Evolutionary conservation across 371 early-diverging fungal genomes (phyloP), one percentile per base, ranked within the genome.

Genomic region (Caulochytrium protostelioides): DNA sequence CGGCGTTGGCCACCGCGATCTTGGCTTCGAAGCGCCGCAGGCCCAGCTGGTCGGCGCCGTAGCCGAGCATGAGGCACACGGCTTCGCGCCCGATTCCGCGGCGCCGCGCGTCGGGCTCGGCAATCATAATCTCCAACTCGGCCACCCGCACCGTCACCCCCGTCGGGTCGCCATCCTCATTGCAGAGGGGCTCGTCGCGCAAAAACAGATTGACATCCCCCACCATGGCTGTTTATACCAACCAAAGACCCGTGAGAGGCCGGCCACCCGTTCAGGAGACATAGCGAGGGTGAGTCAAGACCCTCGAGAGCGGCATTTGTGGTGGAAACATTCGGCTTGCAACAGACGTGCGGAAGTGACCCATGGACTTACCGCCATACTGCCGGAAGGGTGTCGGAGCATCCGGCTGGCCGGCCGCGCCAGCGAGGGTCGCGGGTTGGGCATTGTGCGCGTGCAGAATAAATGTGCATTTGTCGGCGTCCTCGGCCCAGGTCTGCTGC

Each of bases 81-180:
- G 82, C 78, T 35, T 79, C 74, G 5, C 61, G 51, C 2, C 79
- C 90, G 32, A 65, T 36, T 2, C 82, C 82, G 16, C 55, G 55
- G 17, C 79, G 60, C 14, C 83, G 51, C 37, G 55, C 62, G n/a
- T 29, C 35, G 6, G 55, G 42, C 35, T 76, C 72, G 62, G 91
- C 91, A 46, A 90, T 72, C 91, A 90, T 90, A 12, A 85, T 70
- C 41, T 87, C 89, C 32, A 90, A 72, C 47, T 90, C 91, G 7
- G 82, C 85, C 16, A 6, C 24, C 12, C 2, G 47, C 19, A 23
- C 44, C 40, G 19, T 51, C 44, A 27, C n/a, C 21, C 2, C 10
- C 2, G 68, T 65, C 3, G 58, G 52, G n/a, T 52, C 54, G 42
- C 72, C 72, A 6, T 38, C 9, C 25, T 65, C 52, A 29, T 79